A percentile compares a stretch with the other conserved stretches of the same genome.
Evolutionary conservation across 164 flowering plant genomes (phyloP).

Genomic region (Umbilicus rupestris): DNA sequence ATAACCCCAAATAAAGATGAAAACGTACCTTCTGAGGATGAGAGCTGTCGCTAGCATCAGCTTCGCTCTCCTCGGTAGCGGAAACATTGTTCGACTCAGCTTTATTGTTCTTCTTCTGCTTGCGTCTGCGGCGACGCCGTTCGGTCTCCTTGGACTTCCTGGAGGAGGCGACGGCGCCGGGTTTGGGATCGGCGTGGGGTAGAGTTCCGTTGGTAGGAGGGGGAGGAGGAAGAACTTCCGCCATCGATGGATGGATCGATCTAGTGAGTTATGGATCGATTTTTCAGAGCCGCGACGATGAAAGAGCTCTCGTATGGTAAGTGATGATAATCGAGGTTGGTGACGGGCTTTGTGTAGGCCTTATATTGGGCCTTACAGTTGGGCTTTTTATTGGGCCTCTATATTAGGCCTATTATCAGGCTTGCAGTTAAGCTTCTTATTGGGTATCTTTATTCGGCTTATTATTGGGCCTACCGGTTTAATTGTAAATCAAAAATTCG

Average conservation of each 20-base stretch:
- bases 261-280: neutral
- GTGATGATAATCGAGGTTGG: no score
- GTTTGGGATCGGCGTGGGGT: neutral
- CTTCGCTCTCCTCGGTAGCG: constrained; percentile 24
- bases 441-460: no score
- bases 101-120: constrained; percentile 79
- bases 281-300: neutral
- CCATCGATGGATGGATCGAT: neutral
- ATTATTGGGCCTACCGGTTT: no score
- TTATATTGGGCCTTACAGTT: no score
- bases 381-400: no score
- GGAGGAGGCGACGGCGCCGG: constrained; percentile 2
- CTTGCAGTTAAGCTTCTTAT: no score
- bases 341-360: no score
- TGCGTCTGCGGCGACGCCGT: constrained; percentile 60
- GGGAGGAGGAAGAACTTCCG: neutral
- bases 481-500: no score
- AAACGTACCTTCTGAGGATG: constrained; percentile 41
- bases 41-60: constrained; percentile 41
- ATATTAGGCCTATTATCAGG: no score
- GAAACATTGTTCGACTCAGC: constrained; percentile 11
- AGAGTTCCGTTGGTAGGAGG: neutral
- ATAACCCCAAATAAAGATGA: neutral
- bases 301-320: neutral
- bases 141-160: constrained; percentile 58